Evolutionary conservation across 2,329 filamentous ascomycete species (phyloP), one percentile per base, ranked within the genome.

Genomic region (Grosmannia serpens): DNA sequence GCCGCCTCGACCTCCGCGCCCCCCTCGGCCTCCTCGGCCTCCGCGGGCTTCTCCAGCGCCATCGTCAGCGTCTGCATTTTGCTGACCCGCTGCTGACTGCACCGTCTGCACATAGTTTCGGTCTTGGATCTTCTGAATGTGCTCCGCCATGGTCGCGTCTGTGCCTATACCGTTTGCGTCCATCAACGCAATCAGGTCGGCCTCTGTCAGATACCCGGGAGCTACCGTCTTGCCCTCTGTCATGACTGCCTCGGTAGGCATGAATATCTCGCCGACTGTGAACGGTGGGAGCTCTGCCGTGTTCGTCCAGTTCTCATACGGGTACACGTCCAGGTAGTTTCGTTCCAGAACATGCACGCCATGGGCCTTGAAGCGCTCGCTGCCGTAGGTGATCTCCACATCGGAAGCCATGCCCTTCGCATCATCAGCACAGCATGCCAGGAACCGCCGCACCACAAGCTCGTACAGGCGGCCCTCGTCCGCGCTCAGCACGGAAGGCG

Each of bases 101-200:
- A 68, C 73, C 1, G 87, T 86, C 59, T 84, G 82, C 55, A 91
- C 92, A 67, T 99, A 99, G 65, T 91, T 80, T 60, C 94, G 80
- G 60, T 91, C 84, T 71, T 97, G 91, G 66, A 99, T 95, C 72
- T 92, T 99, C 60, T 89, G 85, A 67, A 99, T 99, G 69, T 99
- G 94, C 67, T 99, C 94, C 0, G 94, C 94, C 94, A 99, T 99
- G 1, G 94, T 99, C 8, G 94, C 94, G 74, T 99, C 94, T 11
- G 94, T 99, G 15, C 94, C 94, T 63, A 99, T 99, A 2, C 94
- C 94, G 69, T 99, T 99, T 51, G 90, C 91, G 73, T 99, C 94
- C 94, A 99, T 99, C 13, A 99, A 80, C 3, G 87, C 88, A 68
- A 99, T 96, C 29, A 99, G 78, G 69, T 99, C 94, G 0, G 94